Evolutionary conservation across 169 alveolate species (phyloP).

Genomic region (Condylostoma magnum): DNA sequence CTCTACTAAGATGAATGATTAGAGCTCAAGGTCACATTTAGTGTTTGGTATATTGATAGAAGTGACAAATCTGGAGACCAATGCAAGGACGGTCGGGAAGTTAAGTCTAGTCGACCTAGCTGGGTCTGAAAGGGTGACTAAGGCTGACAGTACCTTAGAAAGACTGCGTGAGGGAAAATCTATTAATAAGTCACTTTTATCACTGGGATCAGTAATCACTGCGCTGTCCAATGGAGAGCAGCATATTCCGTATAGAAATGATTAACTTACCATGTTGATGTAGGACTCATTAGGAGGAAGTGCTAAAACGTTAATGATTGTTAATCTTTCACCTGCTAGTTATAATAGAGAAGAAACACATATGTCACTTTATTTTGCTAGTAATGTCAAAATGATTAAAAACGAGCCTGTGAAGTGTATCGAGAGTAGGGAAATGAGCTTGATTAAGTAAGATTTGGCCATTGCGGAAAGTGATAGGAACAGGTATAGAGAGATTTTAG

Average conservation of each 20-base stretch:
- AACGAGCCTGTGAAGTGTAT: constrained; percentile 71
- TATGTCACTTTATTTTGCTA: constrained; percentile 69
- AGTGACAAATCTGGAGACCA: constrained; percentile 42
- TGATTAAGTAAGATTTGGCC: constrained; percentile 20
- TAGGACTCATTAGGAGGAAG: constrained; percentile 69
- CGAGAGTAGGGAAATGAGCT: constrained; percentile 44
- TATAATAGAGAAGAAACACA: constrained; percentile 72
- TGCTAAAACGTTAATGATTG: constrained; percentile 79
- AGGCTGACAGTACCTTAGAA: constrained; percentile 81
- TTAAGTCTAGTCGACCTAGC: constrained; percentile 84
- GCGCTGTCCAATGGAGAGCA: constrained; percentile 66
- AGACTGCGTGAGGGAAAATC: constrained; percentile 79
- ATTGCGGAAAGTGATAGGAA: not conserved
- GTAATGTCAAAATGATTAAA: constrained; percentile 71
- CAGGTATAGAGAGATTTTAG: not conserved
- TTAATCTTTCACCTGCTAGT: constrained; percentile 75
- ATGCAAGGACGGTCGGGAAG: constrained; percentile 55
- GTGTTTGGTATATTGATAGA: constrained; percentile 53
- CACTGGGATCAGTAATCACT: constrained; percentile 85
- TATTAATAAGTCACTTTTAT: constrained; percentile 82
- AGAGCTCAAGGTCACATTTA: constrained; percentile 72
- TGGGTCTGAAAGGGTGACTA: constrained; percentile 86
- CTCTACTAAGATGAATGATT: constrained; percentile 68
- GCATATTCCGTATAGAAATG: constrained; percentile 85
- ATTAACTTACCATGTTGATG: constrained; percentile 75